A percentile compares a stretch with the other conserved stretches of the same genome.
Conservation (phyloP, 106 monocot genomes). For the Iris macrosiphon region DNA sequence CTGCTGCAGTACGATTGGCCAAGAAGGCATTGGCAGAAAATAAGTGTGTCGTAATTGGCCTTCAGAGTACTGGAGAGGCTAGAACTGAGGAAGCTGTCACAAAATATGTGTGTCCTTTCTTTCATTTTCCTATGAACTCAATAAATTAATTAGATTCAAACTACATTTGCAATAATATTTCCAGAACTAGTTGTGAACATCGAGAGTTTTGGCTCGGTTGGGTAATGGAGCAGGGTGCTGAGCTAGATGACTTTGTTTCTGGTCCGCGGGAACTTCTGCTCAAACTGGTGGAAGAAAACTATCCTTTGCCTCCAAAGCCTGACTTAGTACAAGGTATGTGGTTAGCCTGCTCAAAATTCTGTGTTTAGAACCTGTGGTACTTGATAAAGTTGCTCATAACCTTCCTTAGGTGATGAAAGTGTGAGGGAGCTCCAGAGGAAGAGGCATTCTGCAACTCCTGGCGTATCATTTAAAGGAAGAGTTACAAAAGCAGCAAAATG, state of each 20-base stretch:
- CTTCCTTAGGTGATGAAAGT: constrained; percentile 52
- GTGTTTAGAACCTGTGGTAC: neutral
- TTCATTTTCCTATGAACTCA: neutral
- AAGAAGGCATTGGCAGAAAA: constrained; percentile 74
- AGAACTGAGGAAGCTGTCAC: constrained; percentile 95
- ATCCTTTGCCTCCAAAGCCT: constrained; percentile 88
- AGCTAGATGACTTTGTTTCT: constrained; percentile 94
- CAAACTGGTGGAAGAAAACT: constrained; percentile 92
- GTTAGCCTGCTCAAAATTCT: neutral
- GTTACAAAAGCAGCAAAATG: constrained; percentile 68
- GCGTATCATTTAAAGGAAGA: constrained; percentile 63
- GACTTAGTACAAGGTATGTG: constrained; percentile 36
- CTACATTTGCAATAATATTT: constrained; percentile 2
- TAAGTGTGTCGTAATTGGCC: constrained; percentile 96
- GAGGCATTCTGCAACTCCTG: constrained; percentile 64
- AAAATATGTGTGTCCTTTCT: constrained; percentile 68
- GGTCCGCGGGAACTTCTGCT: constrained; percentile 89
- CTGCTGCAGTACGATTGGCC: constrained; percentile 63
- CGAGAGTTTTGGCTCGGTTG: constrained; percentile 6
- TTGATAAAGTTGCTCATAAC: neutral
- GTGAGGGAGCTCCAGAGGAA: constrained; percentile 75
- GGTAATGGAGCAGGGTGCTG: constrained; percentile 53
- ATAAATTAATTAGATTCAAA: neutral
- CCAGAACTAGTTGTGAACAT: constrained; percentile 1
- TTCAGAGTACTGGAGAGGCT: constrained; percentile 99